phyloP scores from a whole-genome alignment of 331 rosid genomes.

The Telfairia occidentalis region DNA sequence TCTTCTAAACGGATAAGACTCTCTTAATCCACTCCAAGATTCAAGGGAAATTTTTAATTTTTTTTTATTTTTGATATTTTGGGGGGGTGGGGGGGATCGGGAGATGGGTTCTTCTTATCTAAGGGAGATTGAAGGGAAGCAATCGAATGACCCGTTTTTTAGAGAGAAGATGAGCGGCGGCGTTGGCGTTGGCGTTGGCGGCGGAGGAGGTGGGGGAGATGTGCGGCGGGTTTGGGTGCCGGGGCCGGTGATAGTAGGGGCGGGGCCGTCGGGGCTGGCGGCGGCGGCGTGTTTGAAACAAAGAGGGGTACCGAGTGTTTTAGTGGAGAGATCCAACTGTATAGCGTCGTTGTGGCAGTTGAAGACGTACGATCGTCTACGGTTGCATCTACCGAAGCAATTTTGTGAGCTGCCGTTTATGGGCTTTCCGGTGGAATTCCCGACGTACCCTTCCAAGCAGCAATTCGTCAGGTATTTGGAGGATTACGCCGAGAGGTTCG shows the following conservation, averaged over 20 bases:
- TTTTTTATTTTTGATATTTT: neutral
- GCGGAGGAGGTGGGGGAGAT: neutral
- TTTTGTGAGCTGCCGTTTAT: conserved; percentile 76
- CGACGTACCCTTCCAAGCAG: conserved; percentile 75
- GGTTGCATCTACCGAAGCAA: conserved; percentile 79
- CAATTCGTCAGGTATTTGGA: conserved; percentile 64
- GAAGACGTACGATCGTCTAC: conserved; percentile 73
- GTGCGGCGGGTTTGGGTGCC: conserved; percentile 20
- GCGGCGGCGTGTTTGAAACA: conserved; percentile 63
- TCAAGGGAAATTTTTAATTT: conserved; percentile 21
- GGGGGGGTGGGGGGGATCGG: neutral
- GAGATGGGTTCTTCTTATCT: conserved; percentile 30
- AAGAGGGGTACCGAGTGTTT: conserved; percentile 35
- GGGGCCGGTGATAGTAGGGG: conserved; percentile 80
- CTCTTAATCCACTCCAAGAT: conserved; percentile 53
- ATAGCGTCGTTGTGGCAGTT: conserved; percentile 91
- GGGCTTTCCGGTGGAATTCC: conserved; percentile 56
- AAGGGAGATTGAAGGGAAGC: conserved; percentile 67
- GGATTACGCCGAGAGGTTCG: conserved; percentile 39
- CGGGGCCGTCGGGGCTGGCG: conserved; percentile 92
- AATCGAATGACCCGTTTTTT: conserved; percentile 63
- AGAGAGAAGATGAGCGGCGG: conserved; percentile 25
- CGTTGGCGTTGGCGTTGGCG: too few relatives aligned
- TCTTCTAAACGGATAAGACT: conserved; percentile 51
- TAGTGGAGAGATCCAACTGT: conserved; percentile 81